These are phyloP conservation scores for Ophiocordyceps sinensis DNA, from an alignment of 2,329 filamentous ascomycete species.

Conservation along the genomic window DNA sequence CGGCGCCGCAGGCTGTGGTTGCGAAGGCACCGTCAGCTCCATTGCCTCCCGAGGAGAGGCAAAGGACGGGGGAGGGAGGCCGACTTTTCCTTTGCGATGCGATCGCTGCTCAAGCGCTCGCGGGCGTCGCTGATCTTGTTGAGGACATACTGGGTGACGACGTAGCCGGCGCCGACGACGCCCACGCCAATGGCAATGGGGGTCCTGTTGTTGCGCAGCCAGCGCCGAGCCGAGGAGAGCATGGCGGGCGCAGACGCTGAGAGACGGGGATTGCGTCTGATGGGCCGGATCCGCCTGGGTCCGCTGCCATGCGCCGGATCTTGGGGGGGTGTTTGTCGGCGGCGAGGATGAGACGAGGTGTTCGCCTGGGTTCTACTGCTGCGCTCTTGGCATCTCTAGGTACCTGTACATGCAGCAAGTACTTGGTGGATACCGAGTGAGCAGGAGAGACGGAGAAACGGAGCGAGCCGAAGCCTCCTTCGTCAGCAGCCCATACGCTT, in stretches of 20 bases:
- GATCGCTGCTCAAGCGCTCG: constrained; percentile 91
- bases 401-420: too few relatives aligned
- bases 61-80: constrained; percentile 10
- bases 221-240: constrained; percentile 65
- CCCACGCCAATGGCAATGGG: constrained; percentile 79
- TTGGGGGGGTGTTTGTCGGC: too few relatives aligned
- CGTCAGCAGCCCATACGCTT: too few relatives aligned
- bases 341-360: too few relatives aligned
- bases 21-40: neutral
- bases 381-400: too few relatives aligned
- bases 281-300: neutral
- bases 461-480: too few relatives aligned
- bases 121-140: constrained; percentile 84
- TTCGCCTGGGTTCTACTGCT: too few relatives aligned
- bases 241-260: constrained; percentile 20
- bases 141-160: constrained; percentile 85
- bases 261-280: neutral
- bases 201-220: constrained; percentile 84
- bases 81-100: constrained; percentile 93
- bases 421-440: too few relatives aligned
- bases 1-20: constrained; percentile 71
- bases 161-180: constrained; percentile 77
- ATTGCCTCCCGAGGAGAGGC: too few relatives aligned
- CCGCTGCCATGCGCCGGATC: neutral
- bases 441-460: too few relatives aligned